Percentiles rank a stretch among this genome's conserved stretches.
phyloP scores from a whole-genome alignment of 495 filamentous ascomycete genomes.

The Staphylotrichum longicolle region DNA sequence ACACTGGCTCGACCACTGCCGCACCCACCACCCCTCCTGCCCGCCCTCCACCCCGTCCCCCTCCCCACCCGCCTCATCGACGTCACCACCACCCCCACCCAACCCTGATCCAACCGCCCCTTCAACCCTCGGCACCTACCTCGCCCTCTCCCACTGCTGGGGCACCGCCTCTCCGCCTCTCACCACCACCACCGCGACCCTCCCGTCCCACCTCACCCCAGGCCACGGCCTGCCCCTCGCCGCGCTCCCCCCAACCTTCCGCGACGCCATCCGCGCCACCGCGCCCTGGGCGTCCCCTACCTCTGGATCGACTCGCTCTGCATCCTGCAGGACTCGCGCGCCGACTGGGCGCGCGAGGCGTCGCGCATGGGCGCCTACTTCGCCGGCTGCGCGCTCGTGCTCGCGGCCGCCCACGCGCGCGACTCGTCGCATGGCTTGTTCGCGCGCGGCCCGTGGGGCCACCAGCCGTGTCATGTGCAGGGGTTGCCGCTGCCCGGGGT shows the following conservation, averaged over 20 bases:
- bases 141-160: neutral
- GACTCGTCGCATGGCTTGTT: neutral
- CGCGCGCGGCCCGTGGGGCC: too few relatives aligned
- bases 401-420: neutral
- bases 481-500: too few relatives aligned
- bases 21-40: neutral
- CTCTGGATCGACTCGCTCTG: constrained; percentile 13
- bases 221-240: neutral
- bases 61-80: neutral
- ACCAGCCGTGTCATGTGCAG: too few relatives aligned
- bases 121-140: neutral
- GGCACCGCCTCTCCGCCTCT: neutral
- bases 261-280: neutral
- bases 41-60: neutral
- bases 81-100: neutral
- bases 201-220: neutral
- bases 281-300: neutral
- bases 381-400: neutral
- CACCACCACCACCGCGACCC: neutral
- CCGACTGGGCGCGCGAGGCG: neutral
- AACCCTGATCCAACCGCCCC: neutral
- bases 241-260: neutral
- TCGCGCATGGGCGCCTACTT: constrained; percentile 1
- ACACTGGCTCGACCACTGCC: neutral
- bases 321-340: neutral